Evolutionary conservation across 1,139 yeast genomes (phyloP), one percentile per base, ranked within the genome.

Genomic region (Suhomyces bokatorum): DNA sequence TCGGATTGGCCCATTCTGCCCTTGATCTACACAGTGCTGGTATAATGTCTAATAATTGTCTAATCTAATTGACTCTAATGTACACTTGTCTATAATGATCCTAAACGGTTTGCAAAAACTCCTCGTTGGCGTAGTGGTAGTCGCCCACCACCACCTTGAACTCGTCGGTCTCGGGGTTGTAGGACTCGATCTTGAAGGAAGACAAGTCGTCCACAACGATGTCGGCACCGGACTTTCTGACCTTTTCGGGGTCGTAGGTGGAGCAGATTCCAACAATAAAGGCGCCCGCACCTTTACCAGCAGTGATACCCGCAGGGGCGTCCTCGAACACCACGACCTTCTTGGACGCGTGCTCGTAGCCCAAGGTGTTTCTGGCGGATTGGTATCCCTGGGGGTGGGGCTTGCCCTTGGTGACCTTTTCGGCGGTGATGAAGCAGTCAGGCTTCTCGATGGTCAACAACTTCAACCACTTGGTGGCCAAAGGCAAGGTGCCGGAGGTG

Each of bases 271-370:
- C 96, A 56, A 87, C 80, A 51, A 87, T 84, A 63, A 78, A 76
- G 60, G 95, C 91, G 55, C 95, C 95, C 28, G 95, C 88, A 54
- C 80, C 87, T 62, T 84, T 81, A 67, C 95, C 96, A 39, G 96
- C 93, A 51, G 78, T 72, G 54, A 87, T 83, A 63, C 96, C 96
- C 40, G 91, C 93, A 42, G 93, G 93, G 40, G 95, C 95, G 62
- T 87, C 95, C 69, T 87, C 95, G 60, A 86, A 86, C 22, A 87
- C 95, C 39, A 86, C 80, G 52, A 77, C 84, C 62, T 73, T 74
- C 60, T 75, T 73, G 49, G 68, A 48, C 44, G 64, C 51, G 55
- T 65, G 50, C 52, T 77, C 75, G 63, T 73, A 73, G 35, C 84
- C 81, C 57, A 83, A 71, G 48, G 79, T 69, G 59, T 77, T 66